These are phyloP conservation scores for Euphorbia pulcherrima DNA, from an alignment of 345 rosid genomes.

Conservation along the genomic window DNA sequence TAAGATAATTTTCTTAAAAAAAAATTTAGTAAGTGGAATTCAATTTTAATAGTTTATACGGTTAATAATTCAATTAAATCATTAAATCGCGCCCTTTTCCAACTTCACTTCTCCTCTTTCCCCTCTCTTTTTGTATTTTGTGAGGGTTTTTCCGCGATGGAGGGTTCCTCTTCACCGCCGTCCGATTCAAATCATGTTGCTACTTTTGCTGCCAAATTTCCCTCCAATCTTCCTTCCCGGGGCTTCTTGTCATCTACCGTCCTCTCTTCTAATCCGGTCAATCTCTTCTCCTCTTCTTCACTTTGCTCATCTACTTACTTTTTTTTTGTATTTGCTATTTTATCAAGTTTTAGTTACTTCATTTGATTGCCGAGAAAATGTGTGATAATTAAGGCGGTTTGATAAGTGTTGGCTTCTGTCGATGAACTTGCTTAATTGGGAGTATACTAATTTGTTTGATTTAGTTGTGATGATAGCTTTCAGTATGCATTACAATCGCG, in stretches of 20 bases:
- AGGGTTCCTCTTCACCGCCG: slow-evolving; percentile 44
- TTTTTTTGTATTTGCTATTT: background rate
- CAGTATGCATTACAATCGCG: background rate
- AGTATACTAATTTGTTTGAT: background rate
- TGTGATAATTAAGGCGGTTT: background rate
- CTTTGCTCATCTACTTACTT: background rate
- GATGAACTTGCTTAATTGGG: background rate
- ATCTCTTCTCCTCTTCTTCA: slow-evolving; percentile 4
- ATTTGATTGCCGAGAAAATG: slow-evolving; percentile 5
- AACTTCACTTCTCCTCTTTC: background rate
- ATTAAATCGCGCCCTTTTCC: background rate
- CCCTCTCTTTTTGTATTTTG: background rate
- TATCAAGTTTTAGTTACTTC: no score
- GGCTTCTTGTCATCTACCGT: slow-evolving; percentile 72
- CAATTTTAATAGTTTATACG: no score
- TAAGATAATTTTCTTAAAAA: no score
- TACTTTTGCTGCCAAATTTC: slow-evolving; percentile 47
- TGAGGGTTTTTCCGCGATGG: slow-evolving; percentile 54
- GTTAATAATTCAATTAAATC: no score
- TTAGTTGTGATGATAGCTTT: background rate
- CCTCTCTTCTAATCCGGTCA: slow-evolving; percentile 69
- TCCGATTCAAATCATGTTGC: slow-evolving; percentile 35
- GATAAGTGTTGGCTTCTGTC: background rate
- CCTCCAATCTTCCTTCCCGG: slow-evolving; percentile 73
- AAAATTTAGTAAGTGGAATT: no score